A percentile compares a stretch with the other conserved stretches of the same genome.
Evolutionary conservation across 441 rosid species (phyloP).

Genomic region (Erodium trifolium): DNA sequence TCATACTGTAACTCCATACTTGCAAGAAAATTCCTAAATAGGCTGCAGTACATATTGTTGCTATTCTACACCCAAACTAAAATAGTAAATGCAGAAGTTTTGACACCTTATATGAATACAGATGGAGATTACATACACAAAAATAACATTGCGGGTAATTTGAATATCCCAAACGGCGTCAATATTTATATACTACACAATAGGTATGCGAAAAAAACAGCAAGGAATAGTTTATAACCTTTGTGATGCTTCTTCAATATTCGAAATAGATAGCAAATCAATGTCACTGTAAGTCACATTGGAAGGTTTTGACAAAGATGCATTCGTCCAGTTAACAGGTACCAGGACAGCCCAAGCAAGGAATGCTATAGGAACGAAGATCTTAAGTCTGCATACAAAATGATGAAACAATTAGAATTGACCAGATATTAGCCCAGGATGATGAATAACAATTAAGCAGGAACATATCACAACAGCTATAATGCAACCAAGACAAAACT

Average conservation of each 20-base stretch:
- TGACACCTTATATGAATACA: background rate
- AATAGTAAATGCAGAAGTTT: background rate
- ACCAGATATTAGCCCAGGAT: background rate
- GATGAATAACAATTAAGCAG: background rate
- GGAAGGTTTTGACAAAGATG: constrained; percentile 19
- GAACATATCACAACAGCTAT: background rate
- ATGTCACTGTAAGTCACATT: constrained; percentile 73
- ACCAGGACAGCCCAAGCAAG: constrained; percentile 77
- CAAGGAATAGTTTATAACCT: constrained; percentile 36
- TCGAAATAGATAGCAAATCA: constrained; percentile 86
- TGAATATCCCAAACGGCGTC: background rate
- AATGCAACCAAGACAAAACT: background rate
- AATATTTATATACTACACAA: background rate
- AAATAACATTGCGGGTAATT: background rate
- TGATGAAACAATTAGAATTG: constrained; percentile 5
- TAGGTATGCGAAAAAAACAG: background rate
- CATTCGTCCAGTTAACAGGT: constrained; percentile 69
- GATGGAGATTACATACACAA: background rate
- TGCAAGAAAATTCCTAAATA: background rate
- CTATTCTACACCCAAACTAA: background rate
- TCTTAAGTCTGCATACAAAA: constrained; percentile 55
- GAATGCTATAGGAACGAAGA: constrained; percentile 72
- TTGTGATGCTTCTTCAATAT: constrained; percentile 46
- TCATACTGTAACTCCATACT: background rate
- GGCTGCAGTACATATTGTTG: background rate